Percentiles rank a stretch among this genome's conserved stretches.
Conservation (phyloP, 352 stramenopile species). For the Pythium aphanidermatum region DNA sequence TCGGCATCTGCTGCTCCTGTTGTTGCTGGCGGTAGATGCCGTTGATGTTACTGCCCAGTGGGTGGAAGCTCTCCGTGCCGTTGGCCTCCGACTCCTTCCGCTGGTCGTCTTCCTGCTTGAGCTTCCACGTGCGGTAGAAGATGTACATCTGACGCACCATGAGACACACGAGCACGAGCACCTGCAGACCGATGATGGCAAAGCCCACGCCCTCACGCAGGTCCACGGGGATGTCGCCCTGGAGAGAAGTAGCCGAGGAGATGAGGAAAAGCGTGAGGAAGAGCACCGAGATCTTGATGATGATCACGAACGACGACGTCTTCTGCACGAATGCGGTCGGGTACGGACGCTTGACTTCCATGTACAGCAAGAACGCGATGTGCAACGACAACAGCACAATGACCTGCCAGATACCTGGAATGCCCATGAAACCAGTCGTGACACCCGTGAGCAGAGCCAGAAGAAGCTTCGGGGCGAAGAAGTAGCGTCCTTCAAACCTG, state of each 20-base stretch:
- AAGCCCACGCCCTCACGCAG: conserved; percentile 72
- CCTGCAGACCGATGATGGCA: conserved; percentile 75
- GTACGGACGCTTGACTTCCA: conserved; percentile 82
- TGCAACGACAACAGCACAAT: conserved; percentile 67
- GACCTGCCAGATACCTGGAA: conserved; percentile 70
- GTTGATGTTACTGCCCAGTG: conserved; percentile 13
- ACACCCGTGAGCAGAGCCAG: conserved; percentile 68
- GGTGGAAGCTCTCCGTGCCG: conserved; percentile 12
- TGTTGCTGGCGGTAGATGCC: conserved; percentile 9
- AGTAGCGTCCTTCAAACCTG: conserved; percentile 82
- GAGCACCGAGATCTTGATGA: conserved; percentile 86
- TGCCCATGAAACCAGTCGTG: conserved; percentile 77
- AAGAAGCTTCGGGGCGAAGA: conserved; percentile 82
- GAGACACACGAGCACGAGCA: conserved; percentile 72
- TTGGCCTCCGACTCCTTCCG: conserved; percentile 14
- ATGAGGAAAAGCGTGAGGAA: conserved; percentile 80
- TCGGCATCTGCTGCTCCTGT: conserved; percentile 12
- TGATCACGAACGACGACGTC: conserved; percentile 83
- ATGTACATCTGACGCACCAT: conserved; percentile 85
- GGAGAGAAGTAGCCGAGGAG: conserved; percentile 61
- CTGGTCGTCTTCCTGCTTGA: conserved; percentile 28
- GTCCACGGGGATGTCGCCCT: conserved; percentile 59
- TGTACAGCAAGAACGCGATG: conserved; percentile 73
- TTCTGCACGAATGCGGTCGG: conserved; percentile 78
- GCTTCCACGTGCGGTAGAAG: conserved; percentile 84